Percentiles rank a stretch among this genome's conserved stretches.
These are phyloP conservation scores for Fusarium sp. DNA, from an alignment of 2,329 filamentous ascomycete species.

Conservation along the genomic window DNA sequence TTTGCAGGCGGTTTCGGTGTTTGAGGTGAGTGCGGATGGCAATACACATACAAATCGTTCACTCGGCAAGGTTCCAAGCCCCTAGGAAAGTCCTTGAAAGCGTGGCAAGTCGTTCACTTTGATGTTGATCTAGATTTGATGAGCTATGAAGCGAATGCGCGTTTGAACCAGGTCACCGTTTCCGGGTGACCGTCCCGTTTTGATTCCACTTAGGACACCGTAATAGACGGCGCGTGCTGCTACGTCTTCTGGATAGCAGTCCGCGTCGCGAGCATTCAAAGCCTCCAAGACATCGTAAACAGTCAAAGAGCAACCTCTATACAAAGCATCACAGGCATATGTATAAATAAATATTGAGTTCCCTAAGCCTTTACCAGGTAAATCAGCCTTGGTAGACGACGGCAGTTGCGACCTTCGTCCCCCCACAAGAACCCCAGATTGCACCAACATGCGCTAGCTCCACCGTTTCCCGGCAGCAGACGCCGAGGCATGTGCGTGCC, in stretches of 20 bases:
- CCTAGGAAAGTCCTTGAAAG: not conserved
- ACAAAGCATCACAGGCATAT: not conserved
- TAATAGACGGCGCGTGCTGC: conserved; percentile 14
- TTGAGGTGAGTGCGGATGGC: not conserved
- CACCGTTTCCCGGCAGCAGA: conserved; percentile 36
- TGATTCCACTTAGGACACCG: conserved; percentile 8
- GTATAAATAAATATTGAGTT: not conserved
- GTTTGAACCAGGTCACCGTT: conserved; percentile 29
- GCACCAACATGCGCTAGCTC: conserved; percentile 5
- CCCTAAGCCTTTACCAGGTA: not conserved
- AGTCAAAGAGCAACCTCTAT: not conserved
- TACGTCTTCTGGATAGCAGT: not conserved
- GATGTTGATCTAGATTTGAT: conserved; percentile 32
- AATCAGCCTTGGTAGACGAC: not conserved
- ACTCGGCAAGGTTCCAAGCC: not conserved
- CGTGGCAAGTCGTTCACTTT: conserved; percentile 10
- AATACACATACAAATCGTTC: not conserved
- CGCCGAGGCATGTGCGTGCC: conserved; percentile 43
- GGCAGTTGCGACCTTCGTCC: not conserved
- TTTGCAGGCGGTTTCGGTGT: conserved; percentile 4
- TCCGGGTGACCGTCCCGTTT: conserved; percentile 8
- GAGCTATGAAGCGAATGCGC: conserved; percentile 27
- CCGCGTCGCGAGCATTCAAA: not conserved
- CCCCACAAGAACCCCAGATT: conserved; percentile 23
- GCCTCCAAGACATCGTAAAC: not conserved